Base-by-base conservation (phyloP, 2,329 filamentous ascomycete genomes). In the Coleophoma cylindrospora region DNA sequence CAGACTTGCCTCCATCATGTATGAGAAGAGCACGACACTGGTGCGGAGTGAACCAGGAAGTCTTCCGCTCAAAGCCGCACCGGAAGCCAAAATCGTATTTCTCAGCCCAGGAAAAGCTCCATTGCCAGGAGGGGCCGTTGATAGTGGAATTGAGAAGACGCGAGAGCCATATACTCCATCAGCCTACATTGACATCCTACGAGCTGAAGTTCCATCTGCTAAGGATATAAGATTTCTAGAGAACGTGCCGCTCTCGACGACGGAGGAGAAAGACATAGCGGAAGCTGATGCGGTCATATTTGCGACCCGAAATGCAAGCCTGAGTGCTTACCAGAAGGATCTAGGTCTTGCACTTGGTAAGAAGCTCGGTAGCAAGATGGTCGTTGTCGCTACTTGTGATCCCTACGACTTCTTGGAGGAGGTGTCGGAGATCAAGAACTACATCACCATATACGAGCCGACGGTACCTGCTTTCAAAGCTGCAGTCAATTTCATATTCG, bases 371-470 rank as follows among this genome's bases (percentile, higher is more conserved):
- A 59, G 58, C 5, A 65, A 61, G 9, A 43, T 71, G 37, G 65
- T 74, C 41, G 58, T 63, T 11, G 61, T 74, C 53, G 71, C 70
- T 32, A 69, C 67, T 4, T 70, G 69, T 50, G 69, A 65, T 54
- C 70, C 71, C 2, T 74, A 73, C 49, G 72, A 74, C 51, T 72
- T 74, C 22, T 56, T 74, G 4, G 62, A 70, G 19, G 64, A 65
- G 10, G 50, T 51, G 14, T 43, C 53, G 1, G 44, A 53, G 2
- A 61, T 71, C 32, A 62, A 63, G 47, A 73, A 71, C 15, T 73
- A 73, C 45, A 63, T 74, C 34, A 57, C 69, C 6, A 73, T 68
- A 6, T 73, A 74, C 47, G 71, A 74, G 46, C 71, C 71, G 13
- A 74, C 69, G 0, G 46, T 64, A 12, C 68, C 70, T 43, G 70